phyloP scores from a whole-genome alignment of 768 basidiomycete species.

The Mycena rebaudengoi region DNA sequence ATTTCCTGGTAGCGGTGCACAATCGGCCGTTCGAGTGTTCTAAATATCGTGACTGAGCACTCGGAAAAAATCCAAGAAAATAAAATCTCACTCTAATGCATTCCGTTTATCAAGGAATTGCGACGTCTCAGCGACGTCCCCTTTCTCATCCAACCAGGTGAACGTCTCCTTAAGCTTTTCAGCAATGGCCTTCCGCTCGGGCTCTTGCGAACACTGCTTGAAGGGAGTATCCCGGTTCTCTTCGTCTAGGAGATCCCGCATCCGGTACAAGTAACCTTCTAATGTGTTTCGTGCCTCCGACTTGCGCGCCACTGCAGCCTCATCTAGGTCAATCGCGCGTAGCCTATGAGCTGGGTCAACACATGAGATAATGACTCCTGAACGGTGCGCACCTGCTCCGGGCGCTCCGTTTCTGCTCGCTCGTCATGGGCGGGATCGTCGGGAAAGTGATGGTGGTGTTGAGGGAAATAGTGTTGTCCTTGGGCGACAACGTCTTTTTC shows the following conservation, averaged over 20 bases:
- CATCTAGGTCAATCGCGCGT: conserved; percentile 78
- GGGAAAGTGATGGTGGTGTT: conserved; percentile 70
- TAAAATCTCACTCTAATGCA: conserved; percentile 78
- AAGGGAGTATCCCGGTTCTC: conserved; percentile 76
- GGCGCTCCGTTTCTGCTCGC: conserved; percentile 77
- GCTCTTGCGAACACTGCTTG: conserved; percentile 80
- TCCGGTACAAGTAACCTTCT: conserved; percentile 92
- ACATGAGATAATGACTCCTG: background rate
- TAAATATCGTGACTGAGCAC: conserved; percentile 37
- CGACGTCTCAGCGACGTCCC: conserved; percentile 81
- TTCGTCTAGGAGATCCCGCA: conserved; percentile 83
- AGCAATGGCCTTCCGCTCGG: conserved; percentile 73
- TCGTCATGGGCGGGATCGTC: conserved; percentile 78
- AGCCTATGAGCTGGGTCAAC: conserved; percentile 58
- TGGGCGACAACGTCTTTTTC: conserved; percentile 41
- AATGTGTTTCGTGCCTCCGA: conserved; percentile 93
- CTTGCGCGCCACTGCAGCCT: conserved; percentile 75
- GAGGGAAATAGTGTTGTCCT: conserved; percentile 74
- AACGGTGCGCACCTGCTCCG: conserved; percentile 72
- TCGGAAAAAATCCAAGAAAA: background rate
- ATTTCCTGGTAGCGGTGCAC: conserved; percentile 91
- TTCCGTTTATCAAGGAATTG: conserved; percentile 80
- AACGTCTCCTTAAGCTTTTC: conserved; percentile 78
- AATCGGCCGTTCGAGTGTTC: conserved; percentile 81
- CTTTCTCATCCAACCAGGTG: conserved; percentile 85